These are phyloP conservation scores for Herpetomonas muscarum DNA, from an alignment of 208 protist species.

Conservation along the genomic window DNA sequence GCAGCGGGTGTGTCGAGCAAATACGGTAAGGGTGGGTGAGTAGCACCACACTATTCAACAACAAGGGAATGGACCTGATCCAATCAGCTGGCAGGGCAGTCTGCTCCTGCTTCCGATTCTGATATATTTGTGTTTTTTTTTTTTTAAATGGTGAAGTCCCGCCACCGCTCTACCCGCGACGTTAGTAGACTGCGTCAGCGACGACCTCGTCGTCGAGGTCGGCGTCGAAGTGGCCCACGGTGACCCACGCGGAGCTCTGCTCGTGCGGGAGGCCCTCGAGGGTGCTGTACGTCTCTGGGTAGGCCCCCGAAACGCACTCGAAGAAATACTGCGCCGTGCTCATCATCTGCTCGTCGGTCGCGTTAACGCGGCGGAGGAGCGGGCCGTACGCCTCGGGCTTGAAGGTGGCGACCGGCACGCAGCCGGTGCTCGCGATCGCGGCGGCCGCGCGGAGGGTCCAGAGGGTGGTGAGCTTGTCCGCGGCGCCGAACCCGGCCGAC, in stretches of 20 bases:
- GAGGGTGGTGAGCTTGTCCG: slow-evolving; percentile 70
- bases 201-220: slow-evolving; percentile 85
- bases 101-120: too few species aligned
- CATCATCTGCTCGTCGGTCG: slow-evolving; percentile 65
- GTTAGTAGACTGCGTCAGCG: slow-evolving; percentile 73
- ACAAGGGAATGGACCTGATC: too few species aligned
- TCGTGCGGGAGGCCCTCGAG: slow-evolving; percentile 48
- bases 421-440: slow-evolving; percentile 57
- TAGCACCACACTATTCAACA: too few species aligned
- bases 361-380: slow-evolving; percentile 59
- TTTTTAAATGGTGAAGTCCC: too few species aligned
- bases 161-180: too few species aligned
- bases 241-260: slow-evolving; percentile 57
- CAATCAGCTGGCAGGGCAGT: too few species aligned
- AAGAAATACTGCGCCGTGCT: slow-evolving; percentile 83
- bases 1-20: too few species aligned
- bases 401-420: slow-evolving; percentile 33
- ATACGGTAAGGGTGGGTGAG: too few species aligned
- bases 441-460: slow-evolving; percentile 82
- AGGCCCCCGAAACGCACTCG: slow-evolving; percentile 46
- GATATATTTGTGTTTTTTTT: too few species aligned
- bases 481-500: slow-evolving; percentile 48
- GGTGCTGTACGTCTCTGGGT: slow-evolving; percentile 22
- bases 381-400: slow-evolving; percentile 58
- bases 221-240: slow-evolving; percentile 73